Conservation (phyloP, 2,329 filamentous ascomycete species). For the Xylaria sp. region DNA sequence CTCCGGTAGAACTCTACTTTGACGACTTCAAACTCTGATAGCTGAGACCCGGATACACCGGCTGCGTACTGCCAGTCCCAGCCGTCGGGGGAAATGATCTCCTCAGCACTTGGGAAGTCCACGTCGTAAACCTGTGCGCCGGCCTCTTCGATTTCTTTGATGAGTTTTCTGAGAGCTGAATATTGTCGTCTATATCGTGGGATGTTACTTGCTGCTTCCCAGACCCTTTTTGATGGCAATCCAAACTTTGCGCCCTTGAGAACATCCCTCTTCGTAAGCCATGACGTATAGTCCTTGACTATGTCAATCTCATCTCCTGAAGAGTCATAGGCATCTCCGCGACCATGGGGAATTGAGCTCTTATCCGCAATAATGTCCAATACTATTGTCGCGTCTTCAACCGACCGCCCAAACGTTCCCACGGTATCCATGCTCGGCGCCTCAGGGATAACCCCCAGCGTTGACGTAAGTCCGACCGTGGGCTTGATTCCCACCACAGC, state of each 20-base stretch:
- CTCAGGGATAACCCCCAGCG: conserved; percentile 2
- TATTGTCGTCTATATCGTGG: background rate
- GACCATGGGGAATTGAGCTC: background rate
- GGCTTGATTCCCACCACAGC: conserved; percentile 12
- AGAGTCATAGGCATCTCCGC: background rate
- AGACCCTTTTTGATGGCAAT: conserved; percentile 3
- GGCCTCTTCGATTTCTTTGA: background rate
- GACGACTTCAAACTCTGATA: conserved; percentile 12
- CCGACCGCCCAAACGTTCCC: conserved; percentile 9
- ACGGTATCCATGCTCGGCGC: conserved; percentile 2
- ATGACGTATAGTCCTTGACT: background rate
- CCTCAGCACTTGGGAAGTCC: conserved; percentile 11
- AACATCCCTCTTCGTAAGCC: conserved; percentile 1
- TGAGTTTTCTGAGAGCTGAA: background rate
- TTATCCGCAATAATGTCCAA: conserved; percentile 3
- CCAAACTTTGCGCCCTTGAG: conserved; percentile 9
- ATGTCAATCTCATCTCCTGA: background rate
- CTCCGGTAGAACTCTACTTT: conserved; percentile 9
- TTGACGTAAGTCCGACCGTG: conserved; percentile 10
- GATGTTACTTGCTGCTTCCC: conserved; percentile 9
- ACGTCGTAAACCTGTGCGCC: conserved; percentile 5
- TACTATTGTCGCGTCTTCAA: conserved; percentile 10
- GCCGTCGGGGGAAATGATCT: conserved; percentile 4
- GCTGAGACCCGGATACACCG: background rate
- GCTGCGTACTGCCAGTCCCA: conserved; percentile 14